phyloP scores from a whole-genome alignment of 1,284 basidiomycete genomes.

The Rhodotorula sp. region DNA sequence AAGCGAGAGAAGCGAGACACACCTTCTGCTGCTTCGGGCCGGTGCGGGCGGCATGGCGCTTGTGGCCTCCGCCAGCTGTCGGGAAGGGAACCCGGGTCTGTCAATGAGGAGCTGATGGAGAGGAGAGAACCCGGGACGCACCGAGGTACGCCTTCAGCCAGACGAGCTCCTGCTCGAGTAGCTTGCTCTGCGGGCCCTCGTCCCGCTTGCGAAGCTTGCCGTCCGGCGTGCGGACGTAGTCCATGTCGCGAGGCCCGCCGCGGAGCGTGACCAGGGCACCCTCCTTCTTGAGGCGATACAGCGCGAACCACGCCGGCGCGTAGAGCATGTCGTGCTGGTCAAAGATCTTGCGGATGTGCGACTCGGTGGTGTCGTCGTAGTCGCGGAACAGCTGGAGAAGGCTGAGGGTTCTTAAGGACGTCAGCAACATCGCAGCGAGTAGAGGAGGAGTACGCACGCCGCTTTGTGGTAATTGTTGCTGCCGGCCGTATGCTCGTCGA shows the following conservation, averaged over 20 bases:
- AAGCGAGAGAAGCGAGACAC: neutral
- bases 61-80: neutral
- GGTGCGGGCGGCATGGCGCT: neutral
- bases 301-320: constrained; percentile 14
- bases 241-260: constrained; percentile 1
- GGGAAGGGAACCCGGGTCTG: no score
- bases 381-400: constrained; percentile 15
- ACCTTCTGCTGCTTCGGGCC: neutral
- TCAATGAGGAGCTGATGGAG: no score
- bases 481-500: neutral
- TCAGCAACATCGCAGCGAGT: neutral
- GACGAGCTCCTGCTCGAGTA: neutral
- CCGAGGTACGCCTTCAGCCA: neutral
- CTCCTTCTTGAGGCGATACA: neutral
- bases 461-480: constrained; percentile 7
- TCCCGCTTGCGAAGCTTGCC: constrained; percentile 3
- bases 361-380: neutral
- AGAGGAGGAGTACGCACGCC: constrained; percentile 1
- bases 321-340: neutral
- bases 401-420: neutral
- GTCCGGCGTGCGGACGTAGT: neutral
- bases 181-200: neutral
- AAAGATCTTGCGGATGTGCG: constrained; percentile 3
- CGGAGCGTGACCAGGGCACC: constrained; percentile 6
- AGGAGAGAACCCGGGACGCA: neutral